Evolutionary conservation across 2,329 filamentous ascomycete species (phyloP).

Genomic region (Huntiella bhutanensis): DNA sequence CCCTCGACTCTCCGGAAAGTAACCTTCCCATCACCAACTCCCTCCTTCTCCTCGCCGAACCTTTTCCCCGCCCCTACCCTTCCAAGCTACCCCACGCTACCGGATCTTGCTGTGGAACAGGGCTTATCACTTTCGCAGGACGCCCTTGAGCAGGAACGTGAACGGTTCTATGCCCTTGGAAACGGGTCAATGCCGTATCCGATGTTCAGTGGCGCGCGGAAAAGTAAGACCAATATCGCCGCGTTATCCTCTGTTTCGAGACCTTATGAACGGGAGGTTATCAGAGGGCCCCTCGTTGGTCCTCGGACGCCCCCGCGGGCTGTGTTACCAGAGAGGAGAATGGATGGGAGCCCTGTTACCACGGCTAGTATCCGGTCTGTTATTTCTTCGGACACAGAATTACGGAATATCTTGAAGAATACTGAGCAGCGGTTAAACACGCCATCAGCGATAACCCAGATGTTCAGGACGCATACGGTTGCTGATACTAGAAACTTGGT

Average conservation of each 20-base stretch:
- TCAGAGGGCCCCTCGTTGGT: background rate
- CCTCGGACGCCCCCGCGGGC: conserved; percentile 1
- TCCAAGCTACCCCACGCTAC: conserved; percentile 6
- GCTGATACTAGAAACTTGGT: conserved; percentile 4
- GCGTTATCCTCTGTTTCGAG: background rate
- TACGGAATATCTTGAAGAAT: conserved; percentile 31
- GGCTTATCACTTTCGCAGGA: background rate
- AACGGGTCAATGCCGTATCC: conserved; percentile 4
- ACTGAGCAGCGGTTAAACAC: conserved; percentile 30
- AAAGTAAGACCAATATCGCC: background rate
- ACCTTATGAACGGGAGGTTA: too few relatives aligned
- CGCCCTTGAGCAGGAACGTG: conserved; percentile 5
- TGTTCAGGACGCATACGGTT: conserved; percentile 6
- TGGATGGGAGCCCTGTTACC: background rate
- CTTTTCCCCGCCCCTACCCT: background rate
- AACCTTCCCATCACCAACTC: too few relatives aligned
- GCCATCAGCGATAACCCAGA: conserved; percentile 4
- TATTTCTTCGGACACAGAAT: conserved; percentile 24
- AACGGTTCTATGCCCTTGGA: conserved; percentile 3
- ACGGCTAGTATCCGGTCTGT: background rate
- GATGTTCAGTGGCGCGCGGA: conserved; percentile 6
- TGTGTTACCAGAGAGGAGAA: background rate
- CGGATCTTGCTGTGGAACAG: conserved; percentile 2
- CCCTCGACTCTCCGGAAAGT: background rate
- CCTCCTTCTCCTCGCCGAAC: background rate